Base-by-base conservation (phyloP, 2,329 filamentous ascomycete genomes). In the Fusarium sp. region DNA sequence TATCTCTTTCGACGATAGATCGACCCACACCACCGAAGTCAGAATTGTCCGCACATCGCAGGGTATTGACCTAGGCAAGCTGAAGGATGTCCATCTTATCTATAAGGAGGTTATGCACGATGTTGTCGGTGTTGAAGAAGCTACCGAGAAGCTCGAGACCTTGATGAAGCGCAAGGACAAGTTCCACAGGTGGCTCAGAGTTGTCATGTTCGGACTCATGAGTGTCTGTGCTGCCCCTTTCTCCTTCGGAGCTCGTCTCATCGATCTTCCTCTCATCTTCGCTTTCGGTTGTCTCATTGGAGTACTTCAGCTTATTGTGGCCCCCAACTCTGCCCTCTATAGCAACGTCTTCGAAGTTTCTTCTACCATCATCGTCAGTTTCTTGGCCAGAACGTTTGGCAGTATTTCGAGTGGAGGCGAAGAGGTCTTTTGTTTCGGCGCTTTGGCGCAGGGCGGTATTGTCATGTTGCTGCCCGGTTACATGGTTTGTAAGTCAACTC, bases 1-100 rank as follows among this genome's bases (percentile, higher is more conserved):
- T 65, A 91, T 97, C 75, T 95, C 94, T 0, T 97, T 97, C 77
- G 94, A 93, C 78, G 93, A 95, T 74, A 82, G 79, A 55, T 83
- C 86, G 1, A 91, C 90, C 0, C 90, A 91, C 71, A 92, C 91
- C 2, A 90, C 89, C 22, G 90, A 92, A 75, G 89, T 92, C 66
- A 89, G 90, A 71, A 88, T 92, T 33, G 90, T 92, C 10, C 86
- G 90, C 18, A 85, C 86, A 1, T 79, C 79, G 2, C 89, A 91
- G 72, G 88, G 88, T 8, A 84, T 91, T 39, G 88, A 91, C 76
- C 83, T 91, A 2, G 89, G 89, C 31, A 90, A 89, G 77, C 83
- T 91, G 24, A 85, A 89, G 68, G 89, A 91, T 62, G 85, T 88
- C 5, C 89, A 91, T 69, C 85, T 87, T 63, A 85, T 91, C 58